Conservation (phyloP, 2,329 filamentous ascomycete genomes). For the Hypoxylon sp. region DNA sequence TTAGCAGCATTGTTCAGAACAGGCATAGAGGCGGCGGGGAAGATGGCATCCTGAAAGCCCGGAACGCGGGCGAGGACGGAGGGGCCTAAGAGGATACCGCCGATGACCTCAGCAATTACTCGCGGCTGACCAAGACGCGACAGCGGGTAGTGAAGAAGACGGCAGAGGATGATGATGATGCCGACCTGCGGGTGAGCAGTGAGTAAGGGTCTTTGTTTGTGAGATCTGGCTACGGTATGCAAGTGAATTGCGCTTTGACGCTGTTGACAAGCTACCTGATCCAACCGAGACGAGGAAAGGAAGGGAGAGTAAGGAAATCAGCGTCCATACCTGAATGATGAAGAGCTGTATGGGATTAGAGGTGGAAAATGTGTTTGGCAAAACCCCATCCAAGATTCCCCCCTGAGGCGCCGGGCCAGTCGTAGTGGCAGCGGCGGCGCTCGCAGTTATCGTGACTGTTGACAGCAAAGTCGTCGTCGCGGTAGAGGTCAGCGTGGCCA, state of each 20-base stretch:
- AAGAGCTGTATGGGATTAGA: slow-evolving; percentile 78
- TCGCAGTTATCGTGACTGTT: slow-evolving; percentile 36
- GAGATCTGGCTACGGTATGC: background rate
- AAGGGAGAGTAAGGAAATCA: background rate
- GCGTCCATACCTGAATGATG: slow-evolving; percentile 69
- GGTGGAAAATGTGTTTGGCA: slow-evolving; percentile 72
- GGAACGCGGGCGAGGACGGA: slow-evolving; percentile 78
- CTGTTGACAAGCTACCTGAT: background rate
- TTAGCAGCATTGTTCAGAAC: slow-evolving; percentile 75
- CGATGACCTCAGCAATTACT: slow-evolving; percentile 81
- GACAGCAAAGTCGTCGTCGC: slow-evolving; percentile 35
- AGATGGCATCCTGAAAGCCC: slow-evolving; percentile 71
- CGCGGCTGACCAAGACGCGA: slow-evolving; percentile 75
- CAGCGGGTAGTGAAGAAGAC: slow-evolving; percentile 74
- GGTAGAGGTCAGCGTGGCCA: slow-evolving; percentile 37
- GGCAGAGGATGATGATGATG: slow-evolving; percentile 78
- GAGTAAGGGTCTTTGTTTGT: background rate
- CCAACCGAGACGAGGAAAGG: background rate
- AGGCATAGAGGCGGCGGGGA: slow-evolving; percentile 71
- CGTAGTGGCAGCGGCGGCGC: slow-evolving; percentile 42
- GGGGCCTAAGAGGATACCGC: slow-evolving; percentile 76
- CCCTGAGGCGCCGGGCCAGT: slow-evolving; percentile 52
- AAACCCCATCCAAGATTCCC: slow-evolving; percentile 74
- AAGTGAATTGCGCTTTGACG: background rate
- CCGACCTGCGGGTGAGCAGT: slow-evolving; percentile 57